Conservation (phyloP, 2,329 filamentous ascomycete genomes). For the Xylaria sp. region DNA sequence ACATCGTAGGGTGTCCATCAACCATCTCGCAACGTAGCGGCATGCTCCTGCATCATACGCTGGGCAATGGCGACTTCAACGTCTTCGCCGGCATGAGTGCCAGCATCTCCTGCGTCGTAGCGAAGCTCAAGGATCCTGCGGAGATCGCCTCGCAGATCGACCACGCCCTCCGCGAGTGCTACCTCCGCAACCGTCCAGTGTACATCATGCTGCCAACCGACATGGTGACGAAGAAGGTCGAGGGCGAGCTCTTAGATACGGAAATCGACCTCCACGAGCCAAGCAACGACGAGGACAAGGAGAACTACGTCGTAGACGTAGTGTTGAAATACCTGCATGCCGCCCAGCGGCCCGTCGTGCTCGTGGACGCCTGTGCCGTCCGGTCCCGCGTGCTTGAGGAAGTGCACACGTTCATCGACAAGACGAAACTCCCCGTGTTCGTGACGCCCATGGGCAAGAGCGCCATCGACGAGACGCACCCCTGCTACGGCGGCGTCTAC, state of each 20-base stretch:
- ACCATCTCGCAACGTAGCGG: slow-evolving; percentile 60
- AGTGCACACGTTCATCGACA: slow-evolving; percentile 76
- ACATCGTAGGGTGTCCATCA: slow-evolving; percentile 64
- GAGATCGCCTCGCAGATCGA: slow-evolving; percentile 83
- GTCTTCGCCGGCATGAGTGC: slow-evolving; percentile 84
- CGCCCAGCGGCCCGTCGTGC: slow-evolving; percentile 79
- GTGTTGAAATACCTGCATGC: slow-evolving; percentile 77
- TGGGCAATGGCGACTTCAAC: slow-evolving; percentile 82
- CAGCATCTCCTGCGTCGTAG: slow-evolving; percentile 75
- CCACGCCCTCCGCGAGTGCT: slow-evolving; percentile 79
- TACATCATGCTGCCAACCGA: slow-evolving; percentile 88
- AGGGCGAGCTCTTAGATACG: slow-evolving; percentile 76
- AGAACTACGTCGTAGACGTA: slow-evolving; percentile 85
- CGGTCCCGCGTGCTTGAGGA: slow-evolving; percentile 79
- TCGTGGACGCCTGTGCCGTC: slow-evolving; percentile 86
- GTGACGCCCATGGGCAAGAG: slow-evolving; percentile 94
- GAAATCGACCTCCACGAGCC: slow-evolving; percentile 75
- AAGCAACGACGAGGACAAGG: slow-evolving; percentile 74
- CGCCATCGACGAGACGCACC: slow-evolving; percentile 78
- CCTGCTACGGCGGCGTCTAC: slow-evolving; percentile 86
- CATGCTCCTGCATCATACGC: slow-evolving; percentile 72
- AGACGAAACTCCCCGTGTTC: slow-evolving; percentile 81
- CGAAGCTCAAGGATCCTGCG: slow-evolving; percentile 74
- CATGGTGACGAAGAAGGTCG: slow-evolving; percentile 79
- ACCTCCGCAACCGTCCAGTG: slow-evolving; percentile 78